phyloP scores from a whole-genome alignment of 2,329 filamentous ascomycete genomes.

The Exophiala sp. region DNA sequence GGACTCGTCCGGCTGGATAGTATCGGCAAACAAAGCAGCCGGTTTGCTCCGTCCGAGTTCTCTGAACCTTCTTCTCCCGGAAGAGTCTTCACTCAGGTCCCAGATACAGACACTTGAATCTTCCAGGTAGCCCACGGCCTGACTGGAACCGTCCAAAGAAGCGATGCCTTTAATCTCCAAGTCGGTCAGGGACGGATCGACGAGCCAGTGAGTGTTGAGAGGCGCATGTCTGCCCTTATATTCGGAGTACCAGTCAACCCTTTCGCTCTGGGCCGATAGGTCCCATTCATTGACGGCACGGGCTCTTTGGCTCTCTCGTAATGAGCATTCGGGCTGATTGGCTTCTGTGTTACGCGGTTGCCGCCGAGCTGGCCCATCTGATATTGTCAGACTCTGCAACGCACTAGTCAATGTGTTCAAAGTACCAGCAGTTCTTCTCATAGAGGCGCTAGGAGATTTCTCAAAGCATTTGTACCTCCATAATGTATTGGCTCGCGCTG shows the following conservation, averaged over 20 bases:
- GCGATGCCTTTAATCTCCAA: slow-evolving; percentile 31
- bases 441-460: slow-evolving; percentile 58
- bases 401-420: slow-evolving; percentile 29
- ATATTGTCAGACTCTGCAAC: slow-evolving; percentile 29
- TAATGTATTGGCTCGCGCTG: slow-evolving; percentile 67
- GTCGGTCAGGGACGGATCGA: slow-evolving; percentile 45
- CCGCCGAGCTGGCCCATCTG: slow-evolving; percentile 8
- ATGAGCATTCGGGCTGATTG: slow-evolving; percentile 23
- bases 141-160: slow-evolving; percentile 37
- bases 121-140: slow-evolving; percentile 58
- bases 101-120: slow-evolving; percentile 84
- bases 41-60: slow-evolving; percentile 60
- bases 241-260: slow-evolving; percentile 78
- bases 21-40: slow-evolving; percentile 56
- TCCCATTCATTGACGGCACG: slow-evolving; percentile 76
- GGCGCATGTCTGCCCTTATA: slow-evolving; percentile 76
- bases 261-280: slow-evolving; percentile 64
- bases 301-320: slow-evolving; percentile 40
- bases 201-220: slow-evolving; percentile 68
- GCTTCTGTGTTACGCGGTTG: not conserved
- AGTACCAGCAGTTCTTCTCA: slow-evolving; percentile 17
- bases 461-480: slow-evolving; percentile 74
- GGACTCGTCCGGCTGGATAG: slow-evolving; percentile 38
- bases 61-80: slow-evolving; percentile 50
- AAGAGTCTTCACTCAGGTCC: slow-evolving; percentile 58